phyloP scores from a whole-genome alignment of 495 filamentous ascomycete species.

The Podospora pseudopauciseta region DNA sequence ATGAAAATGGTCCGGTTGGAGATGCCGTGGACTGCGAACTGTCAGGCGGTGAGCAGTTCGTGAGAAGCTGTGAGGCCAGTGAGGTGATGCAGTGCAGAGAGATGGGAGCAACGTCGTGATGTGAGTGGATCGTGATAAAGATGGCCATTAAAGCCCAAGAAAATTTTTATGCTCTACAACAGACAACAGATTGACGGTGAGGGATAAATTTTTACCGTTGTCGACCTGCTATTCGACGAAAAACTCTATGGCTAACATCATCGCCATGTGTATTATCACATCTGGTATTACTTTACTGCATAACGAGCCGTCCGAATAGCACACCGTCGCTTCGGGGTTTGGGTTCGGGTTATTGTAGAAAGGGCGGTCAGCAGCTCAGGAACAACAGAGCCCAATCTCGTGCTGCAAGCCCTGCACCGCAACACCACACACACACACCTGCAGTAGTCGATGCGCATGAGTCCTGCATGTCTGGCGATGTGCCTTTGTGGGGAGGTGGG shows the following conservation, averaged over 20 bases:
- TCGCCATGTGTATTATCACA: background rate
- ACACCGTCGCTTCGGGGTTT: background rate
- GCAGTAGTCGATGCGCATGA: slow-evolving; percentile 23
- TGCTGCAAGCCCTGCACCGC: slow-evolving; percentile 6
- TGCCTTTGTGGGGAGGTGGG: background rate
- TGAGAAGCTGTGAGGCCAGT: background rate
- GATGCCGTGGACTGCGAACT: background rate
- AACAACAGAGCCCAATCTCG: slow-evolving; percentile 6
- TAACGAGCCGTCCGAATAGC: background rate
- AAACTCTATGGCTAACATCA: background rate
- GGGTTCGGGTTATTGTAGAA: slow-evolving; percentile 3
- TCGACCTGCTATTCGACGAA: background rate
- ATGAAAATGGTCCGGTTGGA: background rate
- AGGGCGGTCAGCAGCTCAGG: slow-evolving; percentile 31
- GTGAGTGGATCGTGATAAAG: slow-evolving; percentile 14
- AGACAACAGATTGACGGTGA: slow-evolving; percentile 7
- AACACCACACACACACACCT: slow-evolving; percentile 17
- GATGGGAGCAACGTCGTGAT: slow-evolving; percentile 14
- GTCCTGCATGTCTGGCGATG: slow-evolving; percentile 12
- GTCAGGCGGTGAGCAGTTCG: slow-evolving; percentile 28
- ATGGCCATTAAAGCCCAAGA: slow-evolving; percentile 6
- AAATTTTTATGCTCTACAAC: slow-evolving; percentile 5
- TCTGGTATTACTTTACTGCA: background rate
- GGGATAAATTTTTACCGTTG: slow-evolving; percentile 2
- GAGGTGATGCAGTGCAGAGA: slow-evolving; percentile 5